phyloP scores from a whole-genome alignment of 1,139 yeast genomes.

The Protomyces pachydermus region DNA sequence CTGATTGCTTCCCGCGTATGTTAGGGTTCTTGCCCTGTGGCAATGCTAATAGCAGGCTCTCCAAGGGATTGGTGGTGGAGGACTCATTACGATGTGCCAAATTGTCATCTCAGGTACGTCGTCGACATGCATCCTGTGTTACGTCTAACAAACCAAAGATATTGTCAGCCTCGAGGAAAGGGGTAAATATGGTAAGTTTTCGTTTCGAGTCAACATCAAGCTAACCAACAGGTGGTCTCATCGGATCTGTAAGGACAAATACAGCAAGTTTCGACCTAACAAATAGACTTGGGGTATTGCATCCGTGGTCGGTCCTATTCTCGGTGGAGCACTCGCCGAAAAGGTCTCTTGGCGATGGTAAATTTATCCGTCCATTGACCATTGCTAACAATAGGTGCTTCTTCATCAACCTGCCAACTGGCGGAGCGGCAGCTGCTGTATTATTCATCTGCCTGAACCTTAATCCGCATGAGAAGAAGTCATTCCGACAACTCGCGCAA shows the following conservation, averaged over 20 bases:
- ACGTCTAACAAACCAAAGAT: constrained; percentile 39
- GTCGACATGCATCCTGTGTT: not conserved
- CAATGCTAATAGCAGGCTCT: constrained; percentile 41
- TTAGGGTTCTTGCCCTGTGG: not conserved
- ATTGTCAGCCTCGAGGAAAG: constrained; percentile 57
- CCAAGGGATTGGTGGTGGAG: constrained; percentile 72
- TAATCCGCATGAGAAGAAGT: constrained; percentile 46
- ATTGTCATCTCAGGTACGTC: constrained; percentile 47
- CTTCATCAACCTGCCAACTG: constrained; percentile 64
- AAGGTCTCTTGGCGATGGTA: constrained; percentile 69
- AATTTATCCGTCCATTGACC: constrained; percentile 63
- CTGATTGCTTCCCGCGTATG: constrained; percentile 57
- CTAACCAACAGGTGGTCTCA: constrained; percentile 37
- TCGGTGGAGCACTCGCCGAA: constrained; percentile 63
- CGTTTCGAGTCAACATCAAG: not conserved
- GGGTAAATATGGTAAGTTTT: constrained; percentile 44
- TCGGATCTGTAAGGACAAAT: constrained; percentile 40
- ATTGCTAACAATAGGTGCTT: constrained; percentile 56
- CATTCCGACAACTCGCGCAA: constrained; percentile 43
- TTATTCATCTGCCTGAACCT: constrained; percentile 50
- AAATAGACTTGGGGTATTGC: constrained; percentile 50
- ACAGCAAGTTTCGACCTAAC: not conserved
- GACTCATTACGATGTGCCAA: constrained; percentile 55
- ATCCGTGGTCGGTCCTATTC: constrained; percentile 58
- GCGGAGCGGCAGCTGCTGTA: constrained; percentile 53